Base-by-base conservation (phyloP, 352 stramenopile species). In the Globisporangium spinosum region DNA sequence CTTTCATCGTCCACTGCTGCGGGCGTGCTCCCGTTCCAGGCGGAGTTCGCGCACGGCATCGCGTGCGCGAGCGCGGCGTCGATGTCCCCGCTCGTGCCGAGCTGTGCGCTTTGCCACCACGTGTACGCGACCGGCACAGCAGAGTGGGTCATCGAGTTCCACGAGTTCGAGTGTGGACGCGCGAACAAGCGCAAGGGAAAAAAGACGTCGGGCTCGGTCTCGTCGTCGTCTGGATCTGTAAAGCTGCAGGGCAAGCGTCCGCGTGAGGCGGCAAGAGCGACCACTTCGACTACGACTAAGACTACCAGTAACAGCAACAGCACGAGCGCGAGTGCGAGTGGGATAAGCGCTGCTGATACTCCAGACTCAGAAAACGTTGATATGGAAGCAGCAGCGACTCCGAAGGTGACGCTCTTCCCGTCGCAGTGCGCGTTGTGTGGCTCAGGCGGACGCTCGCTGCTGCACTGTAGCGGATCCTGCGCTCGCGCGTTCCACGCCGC, bases 91-190 rank as follows among this genome's bases (percentile, higher is more conserved):
- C 35, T 62, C 2, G 53, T 70, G 29, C 55, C 65, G 29, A 78
- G 77, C 67, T 95, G 87, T 61, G 62, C 73, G 23, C 83, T 79
- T 43, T 95, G 87, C 56, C 72, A 84, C 32, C 77, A 84, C 70
- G 82, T 91, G 15, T 95, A 92, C 73, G 70, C 70, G 9, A 74
- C 64, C 6, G 73, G 67, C 34, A 71, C 79, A 25, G 65, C 77
- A 45, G 35, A 76, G 32, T 75, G 89, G 65, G 87, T 91, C 58
- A 83, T 93, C 51, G 68, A 76, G 9, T 92, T 93, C 73, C 87
- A 95, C 67, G 82, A 92, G 47, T 77, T 87, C 65, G 87, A 95
- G 67, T 95, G 87, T 71, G 77, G 79, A 57, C 83, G 83, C 17
- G 73, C 88, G 17, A 91, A 94, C 66, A 69, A 77, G 70, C 32